phyloP scores from a whole-genome alignment of 768 basidiomycete species.

The Mycena galopus region DNA sequence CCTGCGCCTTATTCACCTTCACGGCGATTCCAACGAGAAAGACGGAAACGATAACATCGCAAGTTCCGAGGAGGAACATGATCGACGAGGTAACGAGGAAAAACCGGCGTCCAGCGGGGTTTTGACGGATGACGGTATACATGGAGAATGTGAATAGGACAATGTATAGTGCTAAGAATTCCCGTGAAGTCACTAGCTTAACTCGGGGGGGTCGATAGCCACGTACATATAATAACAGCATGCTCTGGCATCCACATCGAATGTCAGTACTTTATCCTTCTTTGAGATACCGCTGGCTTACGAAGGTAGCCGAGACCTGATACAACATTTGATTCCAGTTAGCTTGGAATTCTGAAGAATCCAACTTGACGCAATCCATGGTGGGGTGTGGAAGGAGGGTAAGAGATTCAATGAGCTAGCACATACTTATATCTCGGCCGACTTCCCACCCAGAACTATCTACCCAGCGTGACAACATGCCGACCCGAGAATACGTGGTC shows the following conservation, averaged over 20 bases:
- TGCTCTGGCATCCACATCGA: constrained; percentile 6
- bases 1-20: constrained; percentile 14
- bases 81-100: constrained; percentile 1
- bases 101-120: constrained; percentile 17
- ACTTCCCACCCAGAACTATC: constrained; percentile 6
- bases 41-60: constrained; percentile 3
- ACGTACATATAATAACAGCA: constrained; percentile 19
- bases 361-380: constrained; percentile 17
- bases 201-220: neutral
- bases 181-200: neutral
- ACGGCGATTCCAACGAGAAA: neutral
- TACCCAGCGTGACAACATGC: constrained; percentile 17
- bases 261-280: constrained; percentile 7
- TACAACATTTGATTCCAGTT: constrained; percentile 28
- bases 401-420: constrained; percentile 5
- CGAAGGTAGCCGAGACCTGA: constrained; percentile 20
- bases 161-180: constrained; percentile 3
- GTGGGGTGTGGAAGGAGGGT: constrained; percentile 6
- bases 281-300: constrained; percentile 5
- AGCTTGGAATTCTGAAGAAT: constrained; percentile 14
- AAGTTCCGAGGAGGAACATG: constrained; percentile 23
- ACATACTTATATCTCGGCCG: constrained; percentile 10
- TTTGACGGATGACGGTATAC: constrained; percentile 15
- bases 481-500: constrained; percentile 9
- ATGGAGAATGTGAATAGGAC: constrained; percentile 19